Evolutionary conservation across 2,329 filamentous ascomycete genomes (phyloP), one percentile per base, ranked within the genome.

Genomic region (Alternaria sp.): DNA sequence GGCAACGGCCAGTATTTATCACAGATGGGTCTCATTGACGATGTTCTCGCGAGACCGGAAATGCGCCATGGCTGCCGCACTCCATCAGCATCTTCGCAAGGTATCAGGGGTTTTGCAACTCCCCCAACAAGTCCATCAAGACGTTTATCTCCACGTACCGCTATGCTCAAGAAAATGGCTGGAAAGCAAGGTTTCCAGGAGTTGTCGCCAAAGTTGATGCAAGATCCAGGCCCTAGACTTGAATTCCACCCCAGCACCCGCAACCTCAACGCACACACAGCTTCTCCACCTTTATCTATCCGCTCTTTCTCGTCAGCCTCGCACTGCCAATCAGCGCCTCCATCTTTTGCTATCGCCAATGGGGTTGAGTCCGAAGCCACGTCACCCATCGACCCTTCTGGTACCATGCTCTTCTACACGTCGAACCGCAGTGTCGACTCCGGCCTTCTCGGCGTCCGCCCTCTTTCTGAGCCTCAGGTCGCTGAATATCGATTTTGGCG

Each of bases 401-500:
- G 70, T 5, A 74, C 67, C 2, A 66, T 76, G 51, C 66, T 77
- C 7, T 57, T 58, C 1, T 77, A 76, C 51, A 72, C 66, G 0
- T 72, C 71, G 3, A 71, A 72, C 23, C 73, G 74, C 33, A 53
- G 62, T 10, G 62, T 69, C 9, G 66, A 67, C 24, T 66, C 58
- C 0, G 73, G 74, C 0, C 63, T 77, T 1, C 59, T 77, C n/a
- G 72, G 67, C 21, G 60, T 76, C 1, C 52, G 48, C 4, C 70
- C 74, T 9, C 60, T 77, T 2, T 67, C 61, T 14, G 75, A 77
- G 61, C 48, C 64, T 0, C 70, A 75, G 54, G 73, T 77, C 4
- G 74, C 73, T 7, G 74, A 77, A 45, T 77, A 77, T 54, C 57
- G 72, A 26, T 77, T 77, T 55, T 77, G 75, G 75, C 65, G 69